phyloP scores from a whole-genome alignment of 2,329 filamentous ascomycete species.

The Talaromyces sp. region DNA sequence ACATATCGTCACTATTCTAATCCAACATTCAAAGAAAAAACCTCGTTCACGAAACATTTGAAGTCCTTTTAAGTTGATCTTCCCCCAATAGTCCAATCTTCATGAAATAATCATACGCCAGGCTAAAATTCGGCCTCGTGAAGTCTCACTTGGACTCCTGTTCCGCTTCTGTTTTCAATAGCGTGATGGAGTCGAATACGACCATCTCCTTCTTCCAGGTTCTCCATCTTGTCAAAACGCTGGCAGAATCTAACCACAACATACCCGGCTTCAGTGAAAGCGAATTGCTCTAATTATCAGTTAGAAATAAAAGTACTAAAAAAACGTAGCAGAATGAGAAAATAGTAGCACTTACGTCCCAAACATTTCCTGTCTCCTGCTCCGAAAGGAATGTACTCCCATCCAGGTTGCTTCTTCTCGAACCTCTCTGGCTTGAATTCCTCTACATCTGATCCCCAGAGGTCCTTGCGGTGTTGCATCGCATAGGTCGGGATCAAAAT shows the following conservation, averaged over 20 bases:
- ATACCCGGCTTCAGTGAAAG: constrained; percentile 11
- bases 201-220: constrained; percentile 10
- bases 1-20: not conserved
- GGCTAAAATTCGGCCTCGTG: constrained; percentile 2
- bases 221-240: constrained; percentile 11
- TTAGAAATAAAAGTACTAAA: not conserved
- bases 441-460: constrained; percentile 44
- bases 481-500: constrained; percentile 63
- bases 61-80: not conserved
- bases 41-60: not conserved
- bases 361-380: constrained; percentile 23
- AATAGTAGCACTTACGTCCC: constrained; percentile 12
- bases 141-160: constrained; percentile 9
- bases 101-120: not conserved
- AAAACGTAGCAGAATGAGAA: not conserved
- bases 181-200: constrained; percentile 12
- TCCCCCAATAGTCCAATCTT: not conserved
- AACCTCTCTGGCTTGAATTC: constrained; percentile 14
- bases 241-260: constrained; percentile 9
- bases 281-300: constrained; percentile 7
- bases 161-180: constrained; percentile 12
- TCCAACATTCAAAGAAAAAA: not conserved
- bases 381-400: constrained; percentile 35
- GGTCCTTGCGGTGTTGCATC: constrained; percentile 64
- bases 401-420: constrained; percentile 28